Percentiles rank a stretch among this genome's conserved stretches.
These are phyloP conservation scores for Oryza australiensis DNA, from an alignment of 176 grass and related monocot species.

Conservation along the genomic window DNA sequence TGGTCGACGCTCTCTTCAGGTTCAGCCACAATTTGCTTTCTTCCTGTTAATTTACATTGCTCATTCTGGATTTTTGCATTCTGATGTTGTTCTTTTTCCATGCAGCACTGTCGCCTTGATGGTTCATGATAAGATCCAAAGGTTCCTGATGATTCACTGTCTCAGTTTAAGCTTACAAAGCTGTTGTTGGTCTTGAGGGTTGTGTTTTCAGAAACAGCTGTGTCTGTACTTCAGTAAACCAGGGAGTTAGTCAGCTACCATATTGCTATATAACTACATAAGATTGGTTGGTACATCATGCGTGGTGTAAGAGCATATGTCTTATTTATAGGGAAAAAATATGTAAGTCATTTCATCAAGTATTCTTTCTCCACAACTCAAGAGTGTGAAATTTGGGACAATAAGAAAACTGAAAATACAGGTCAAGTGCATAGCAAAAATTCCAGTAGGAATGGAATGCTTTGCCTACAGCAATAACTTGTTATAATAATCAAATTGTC, in stretches of 20 bases:
- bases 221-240: constrained; percentile 23
- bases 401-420: background rate
- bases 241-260: constrained; percentile 3
- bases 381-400: constrained; percentile 1
- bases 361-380: background rate
- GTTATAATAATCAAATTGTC: background rate
- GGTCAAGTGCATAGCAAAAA: background rate
- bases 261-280: background rate
- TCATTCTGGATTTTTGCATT: background rate
- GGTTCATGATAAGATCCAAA: background rate
- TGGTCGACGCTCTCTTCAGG: constrained; percentile 14
- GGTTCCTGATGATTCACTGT: background rate
- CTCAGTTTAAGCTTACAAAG: background rate
- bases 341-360: background rate
- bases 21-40: background rate
- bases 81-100: background rate
- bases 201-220: background rate
- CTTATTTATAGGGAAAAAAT: background rate
- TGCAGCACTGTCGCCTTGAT: constrained; percentile 25
- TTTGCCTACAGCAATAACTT: background rate
- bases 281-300: constrained; percentile 18
- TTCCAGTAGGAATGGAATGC: background rate
- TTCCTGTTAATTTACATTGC: background rate
- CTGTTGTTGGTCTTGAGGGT: background rate
- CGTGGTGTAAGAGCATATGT: background rate